Base-by-base conservation (phyloP, 2,329 filamentous ascomycete genomes). In the Eurotiales sp. region DNA sequence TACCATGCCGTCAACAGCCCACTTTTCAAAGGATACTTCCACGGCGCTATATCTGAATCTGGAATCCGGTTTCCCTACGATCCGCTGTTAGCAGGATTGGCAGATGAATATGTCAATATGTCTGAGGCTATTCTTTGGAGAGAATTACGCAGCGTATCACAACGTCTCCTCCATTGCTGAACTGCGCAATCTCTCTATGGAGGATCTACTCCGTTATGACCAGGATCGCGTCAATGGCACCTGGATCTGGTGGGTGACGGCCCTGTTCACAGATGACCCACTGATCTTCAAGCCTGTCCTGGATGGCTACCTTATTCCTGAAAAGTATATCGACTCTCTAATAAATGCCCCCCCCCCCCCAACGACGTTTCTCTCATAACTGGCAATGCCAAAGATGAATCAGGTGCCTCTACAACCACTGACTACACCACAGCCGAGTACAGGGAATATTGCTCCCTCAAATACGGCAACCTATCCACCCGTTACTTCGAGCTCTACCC, bases 121-220 rank as follows among this genome's bases (percentile, higher is more conserved):
- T 58, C 55, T 7, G 45, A 55, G 21, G 1, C 46, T 65, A 12
- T 34, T 53, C 17, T 58, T 64, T 17, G 56, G 64, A 8, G n/a
- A 46, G 10, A 59, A 61, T 46, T 67, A 66, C 50, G 62, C 55
- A 11, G 55, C 54, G 10, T 39, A 49, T 7, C 54, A 42, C 21
- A 46, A 46, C 39, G 60, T 73, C 7, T 73, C 77, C 0, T 69
- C 74, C 2, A 65, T 73, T 27, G 4, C 80, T 56, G 66, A 70
- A 50, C 66, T 65, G 1, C 56, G 59, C 2, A 68, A 60, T 3
- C 59, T 75, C 4, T 64, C 69, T 3, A 42, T 42, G 40, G 40
- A 42, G 25, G 40, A 42, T 12, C 25, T 67, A 8, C 46, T 66
- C 3, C 32, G 54, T 3, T 61, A 61, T 8, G 63, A 61, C 2